A percentile compares a stretch with the other conserved stretches of the same genome.
phyloP scores from a whole-genome alignment of 2,329 filamentous ascomycete species.

The Onygenales sp. region DNA sequence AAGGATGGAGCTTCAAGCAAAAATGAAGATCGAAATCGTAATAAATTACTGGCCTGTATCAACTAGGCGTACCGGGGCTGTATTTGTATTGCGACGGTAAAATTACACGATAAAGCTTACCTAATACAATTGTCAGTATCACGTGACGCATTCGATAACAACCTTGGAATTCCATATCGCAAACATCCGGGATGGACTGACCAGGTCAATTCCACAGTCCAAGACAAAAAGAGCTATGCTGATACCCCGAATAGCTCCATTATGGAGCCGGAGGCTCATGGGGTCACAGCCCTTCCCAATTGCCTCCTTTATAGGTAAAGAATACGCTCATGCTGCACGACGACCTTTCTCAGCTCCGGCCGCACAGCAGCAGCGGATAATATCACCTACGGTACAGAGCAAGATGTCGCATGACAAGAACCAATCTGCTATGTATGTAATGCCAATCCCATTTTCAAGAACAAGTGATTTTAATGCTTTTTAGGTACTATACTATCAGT shows the following conservation, averaged over 20 bases:
- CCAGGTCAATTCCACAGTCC: background rate
- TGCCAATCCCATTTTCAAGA: slow-evolving; percentile 1
- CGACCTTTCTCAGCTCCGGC: slow-evolving; percentile 27
- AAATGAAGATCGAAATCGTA: no score
- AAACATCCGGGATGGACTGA: background rate
- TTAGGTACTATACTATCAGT: slow-evolving; percentile 54
- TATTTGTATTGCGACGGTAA: no score
- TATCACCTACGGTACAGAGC: slow-evolving; percentile 23
- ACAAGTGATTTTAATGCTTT: background rate
- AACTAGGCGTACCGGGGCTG: no score
- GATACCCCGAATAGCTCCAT: slow-evolving; percentile 20
- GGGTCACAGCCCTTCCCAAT: slow-evolving; percentile 8
- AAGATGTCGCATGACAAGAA: slow-evolving; percentile 39
- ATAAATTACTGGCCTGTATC: no score
- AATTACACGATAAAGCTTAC: no score
- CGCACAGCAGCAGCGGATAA: slow-evolving; percentile 16
- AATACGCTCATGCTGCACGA: slow-evolving; percentile 15
- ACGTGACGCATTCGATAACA: no score
- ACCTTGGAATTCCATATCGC: background rate
- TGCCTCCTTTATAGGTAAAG: slow-evolving; percentile 6
- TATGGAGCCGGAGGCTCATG: slow-evolving; percentile 16
- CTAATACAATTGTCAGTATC: no score
- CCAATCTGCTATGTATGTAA: slow-evolving; percentile 43
- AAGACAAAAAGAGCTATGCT: slow-evolving; percentile 11
- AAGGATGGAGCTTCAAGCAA: no score